Conservation (phyloP, 768 basidiomycete species). For the Trametes maxima region DNA sequence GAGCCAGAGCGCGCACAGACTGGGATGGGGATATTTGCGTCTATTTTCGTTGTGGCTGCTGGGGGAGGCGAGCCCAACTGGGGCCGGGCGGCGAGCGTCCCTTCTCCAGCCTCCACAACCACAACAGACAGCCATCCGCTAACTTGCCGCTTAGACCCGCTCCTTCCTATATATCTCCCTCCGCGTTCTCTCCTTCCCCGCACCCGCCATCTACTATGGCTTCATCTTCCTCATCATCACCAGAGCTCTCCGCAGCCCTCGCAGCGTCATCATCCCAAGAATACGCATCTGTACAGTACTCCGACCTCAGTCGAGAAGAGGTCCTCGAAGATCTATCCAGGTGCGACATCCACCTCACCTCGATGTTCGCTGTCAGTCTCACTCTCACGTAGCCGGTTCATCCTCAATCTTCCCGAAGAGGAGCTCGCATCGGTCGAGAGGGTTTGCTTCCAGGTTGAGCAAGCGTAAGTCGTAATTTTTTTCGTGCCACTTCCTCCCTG, state of each 20-base stretch:
- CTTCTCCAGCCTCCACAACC: slow-evolving; percentile 25
- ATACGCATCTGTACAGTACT: slow-evolving; percentile 62
- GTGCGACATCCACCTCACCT: slow-evolving; percentile 39
- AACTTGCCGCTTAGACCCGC: slow-evolving; percentile 18
- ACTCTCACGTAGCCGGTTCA: slow-evolving; percentile 71
- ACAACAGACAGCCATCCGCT: slow-evolving; percentile 19
- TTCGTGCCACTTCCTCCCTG: neutral
- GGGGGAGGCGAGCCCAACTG: slow-evolving; percentile 19
- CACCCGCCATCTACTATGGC: slow-evolving; percentile 51
- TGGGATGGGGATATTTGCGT: slow-evolving; percentile 5
- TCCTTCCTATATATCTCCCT: slow-evolving; percentile 26
- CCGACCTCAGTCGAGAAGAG: slow-evolving; percentile 67
- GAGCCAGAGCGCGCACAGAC: neutral
- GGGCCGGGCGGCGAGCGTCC: slow-evolving; percentile 16
- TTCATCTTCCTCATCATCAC: slow-evolving; percentile 78
- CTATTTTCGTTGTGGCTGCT: slow-evolving; percentile 20
- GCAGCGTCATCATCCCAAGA: slow-evolving; percentile 42
- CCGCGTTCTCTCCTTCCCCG: slow-evolving; percentile 30
- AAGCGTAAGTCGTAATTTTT: slow-evolving; percentile 70
- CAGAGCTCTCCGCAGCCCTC: slow-evolving; percentile 62
- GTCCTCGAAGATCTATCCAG: slow-evolving; percentile 91
- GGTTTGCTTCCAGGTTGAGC: slow-evolving; percentile 98
- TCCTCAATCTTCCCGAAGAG: slow-evolving; percentile 92
- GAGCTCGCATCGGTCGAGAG: slow-evolving; percentile 91
- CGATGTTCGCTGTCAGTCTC: slow-evolving; percentile 20